Evolutionary conservation across 2,329 filamentous ascomycete species (phyloP), one percentile per base, ranked within the genome.

Genomic region (Xylariaceae sp.): DNA sequence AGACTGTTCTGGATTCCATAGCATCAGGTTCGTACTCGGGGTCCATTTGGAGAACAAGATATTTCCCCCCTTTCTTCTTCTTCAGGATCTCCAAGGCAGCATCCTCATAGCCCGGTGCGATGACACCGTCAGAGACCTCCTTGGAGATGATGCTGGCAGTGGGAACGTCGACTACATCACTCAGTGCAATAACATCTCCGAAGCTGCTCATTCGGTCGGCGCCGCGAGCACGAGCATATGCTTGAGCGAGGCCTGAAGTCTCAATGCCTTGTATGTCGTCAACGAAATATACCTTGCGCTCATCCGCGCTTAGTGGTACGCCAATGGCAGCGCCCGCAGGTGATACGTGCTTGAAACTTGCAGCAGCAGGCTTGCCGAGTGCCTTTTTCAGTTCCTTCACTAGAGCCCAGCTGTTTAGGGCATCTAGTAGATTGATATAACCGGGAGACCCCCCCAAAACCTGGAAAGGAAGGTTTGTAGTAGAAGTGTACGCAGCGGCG

Each of bases 131-230:
- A 1, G 93, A 97, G 16, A 99, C 94, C 78, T 99, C 94, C 70
- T 93, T 91, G 58, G 91, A 92, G 77, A 99, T 97, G 75, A 99
- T 97, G 81, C 91, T 96, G 53, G 94, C 94, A 2, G 94, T 99
- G 32, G 92, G 86, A 1, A 95, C 82, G 72, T 99, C 94, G 53
- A 97, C 92, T 50, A 91, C 77, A 70, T 96, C 89, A 61, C 91
- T 96, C 26, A 97, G 84, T 35, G 93, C 94, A 70, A 97, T 95
- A 72, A 97, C 83, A 73, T 99, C 94, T 60, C 94, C 94, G 70
- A 97, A 99, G 78, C 91, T 96, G 75, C 92, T 96, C 94, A 97
- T 97, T 66, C 94, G 90, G 77, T 99, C 94, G 42, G 94, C 92
- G 62, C 94, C 94, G 69, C 94, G 87, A 50, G 94, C 94, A 70